A percentile compares a stretch with the other conserved stretches of the same genome.
These are phyloP conservation scores for Juglanconis juglandina DNA, from an alignment of 2,329 filamentous ascomycete genomes.

Conservation along the genomic window DNA sequence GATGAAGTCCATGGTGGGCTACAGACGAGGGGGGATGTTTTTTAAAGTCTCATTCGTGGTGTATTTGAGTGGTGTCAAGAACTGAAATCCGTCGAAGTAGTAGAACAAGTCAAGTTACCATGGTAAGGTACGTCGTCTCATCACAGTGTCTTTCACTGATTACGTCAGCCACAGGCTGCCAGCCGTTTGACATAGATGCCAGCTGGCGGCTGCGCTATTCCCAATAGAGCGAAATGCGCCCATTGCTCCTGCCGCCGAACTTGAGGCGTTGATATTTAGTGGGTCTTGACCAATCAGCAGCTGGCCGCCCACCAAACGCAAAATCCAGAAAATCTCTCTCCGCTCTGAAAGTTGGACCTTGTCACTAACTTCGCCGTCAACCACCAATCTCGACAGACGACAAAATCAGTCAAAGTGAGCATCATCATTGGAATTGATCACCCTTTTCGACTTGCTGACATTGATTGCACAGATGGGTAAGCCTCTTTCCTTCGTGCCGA, in stretches of 20 bases:
- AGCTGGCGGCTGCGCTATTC: too few species aligned
- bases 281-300: constrained; percentile 12
- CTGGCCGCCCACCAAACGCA: constrained; percentile 7
- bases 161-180: too few species aligned
- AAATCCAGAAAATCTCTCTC: constrained; percentile 15
- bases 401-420: constrained; percentile 27
- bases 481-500: constrained; percentile 27
- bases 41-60: not conserved
- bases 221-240: too few species aligned
- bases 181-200: too few species aligned
- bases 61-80: too few species aligned
- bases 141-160: too few species aligned
- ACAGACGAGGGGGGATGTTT: not conserved
- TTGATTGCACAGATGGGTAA: constrained; percentile 56
- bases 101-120: too few species aligned
- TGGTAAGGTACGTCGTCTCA: too few species aligned
- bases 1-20: constrained; percentile 64
- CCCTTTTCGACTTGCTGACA: constrained; percentile 33
- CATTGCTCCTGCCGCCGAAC: constrained; percentile 4
- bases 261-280: not conserved
- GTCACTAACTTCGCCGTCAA: constrained; percentile 11
- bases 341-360: constrained; percentile 2
- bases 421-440: not conserved
- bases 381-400: constrained; percentile 25
- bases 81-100: not conserved